These are phyloP conservation scores for Colletotrichum brevisporum DNA, from an alignment of 2,329 filamentous ascomycete genomes.

Conservation along the genomic window DNA sequence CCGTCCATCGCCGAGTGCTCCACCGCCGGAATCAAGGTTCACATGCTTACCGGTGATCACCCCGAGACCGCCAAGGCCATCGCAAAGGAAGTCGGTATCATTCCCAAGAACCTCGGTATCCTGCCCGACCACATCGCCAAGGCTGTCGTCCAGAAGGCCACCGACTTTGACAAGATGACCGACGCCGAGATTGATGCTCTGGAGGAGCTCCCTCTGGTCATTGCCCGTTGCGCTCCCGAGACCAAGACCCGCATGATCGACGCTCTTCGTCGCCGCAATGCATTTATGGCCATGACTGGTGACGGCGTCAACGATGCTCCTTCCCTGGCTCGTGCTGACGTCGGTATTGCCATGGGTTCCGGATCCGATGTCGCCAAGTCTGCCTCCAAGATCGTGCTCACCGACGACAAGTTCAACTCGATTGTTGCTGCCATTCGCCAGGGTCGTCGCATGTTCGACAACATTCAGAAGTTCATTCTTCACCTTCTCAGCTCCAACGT, in stretches of 20 bases:
- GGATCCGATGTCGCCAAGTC: slow-evolving; percentile 90
- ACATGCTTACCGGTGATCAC: slow-evolving; percentile 90
- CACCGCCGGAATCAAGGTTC: slow-evolving; percentile 81
- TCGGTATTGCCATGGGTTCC: slow-evolving; percentile 92
- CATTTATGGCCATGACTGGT: slow-evolving; percentile 89
- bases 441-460: slow-evolving; percentile 88
- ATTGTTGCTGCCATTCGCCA: slow-evolving; percentile 88
- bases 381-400: slow-evolving; percentile 85
- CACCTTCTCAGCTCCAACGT: slow-evolving; percentile 87
- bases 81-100: slow-evolving; percentile 83
- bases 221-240: slow-evolving; percentile 86
- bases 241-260: slow-evolving; percentile 95
- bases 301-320: slow-evolving; percentile 92
- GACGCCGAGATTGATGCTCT: slow-evolving; percentile 83
- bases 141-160: slow-evolving; percentile 80
- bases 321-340: slow-evolving; percentile 83
- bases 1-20: slow-evolving; percentile 79
- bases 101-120: slow-evolving; percentile 73
- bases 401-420: slow-evolving; percentile 90
- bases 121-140: slow-evolving; percentile 75
- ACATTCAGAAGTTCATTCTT: slow-evolving; percentile 89
- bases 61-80: slow-evolving; percentile 84
- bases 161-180: slow-evolving; percentile 82
- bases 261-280: slow-evolving; percentile 81
- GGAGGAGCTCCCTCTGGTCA: slow-evolving; percentile 82